Evolutionary conservation across 768 basidiomycete genomes (phyloP).

Genomic region (Kondoa malvinella): DNA sequence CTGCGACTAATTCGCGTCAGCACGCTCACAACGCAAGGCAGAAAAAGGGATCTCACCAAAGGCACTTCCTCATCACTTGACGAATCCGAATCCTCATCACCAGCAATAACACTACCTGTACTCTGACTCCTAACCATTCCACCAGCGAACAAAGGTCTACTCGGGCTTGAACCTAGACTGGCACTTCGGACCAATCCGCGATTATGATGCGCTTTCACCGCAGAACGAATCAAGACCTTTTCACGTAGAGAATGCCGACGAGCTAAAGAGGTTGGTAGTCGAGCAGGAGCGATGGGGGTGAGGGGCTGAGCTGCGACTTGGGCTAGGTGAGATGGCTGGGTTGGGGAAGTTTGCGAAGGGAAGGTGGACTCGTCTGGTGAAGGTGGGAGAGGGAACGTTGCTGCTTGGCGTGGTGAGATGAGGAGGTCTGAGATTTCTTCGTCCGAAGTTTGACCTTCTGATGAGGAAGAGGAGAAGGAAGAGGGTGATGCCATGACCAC

Average conservation of each 20-base stretch:
- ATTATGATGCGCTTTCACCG: conserved; percentile 7
- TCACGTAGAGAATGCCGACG: conserved; percentile 18
- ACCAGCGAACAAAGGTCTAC: not conserved
- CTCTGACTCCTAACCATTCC: not conserved
- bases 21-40: not conserved
- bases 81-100: not conserved
- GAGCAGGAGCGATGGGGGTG: not conserved
- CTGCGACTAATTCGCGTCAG: not conserved
- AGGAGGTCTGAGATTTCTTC: not conserved
- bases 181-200: not conserved
- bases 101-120: not conserved
- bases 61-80: not conserved
- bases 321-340: not conserved
- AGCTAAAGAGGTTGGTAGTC: conserved; percentile 25
- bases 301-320: not conserved
- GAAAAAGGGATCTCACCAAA: not conserved
- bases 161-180: not conserved
- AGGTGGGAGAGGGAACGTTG: not conserved
- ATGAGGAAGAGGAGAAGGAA: too few relatives aligned
- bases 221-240: conserved; percentile 8
- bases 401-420: not conserved
- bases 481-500: too few relatives aligned
- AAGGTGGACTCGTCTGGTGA: not conserved
- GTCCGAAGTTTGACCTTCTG: not conserved
- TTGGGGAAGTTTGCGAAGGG: not conserved